Evolutionary conservation across 441 rosid species (phyloP).

Genomic region (Flueggea neowawraea): DNA sequence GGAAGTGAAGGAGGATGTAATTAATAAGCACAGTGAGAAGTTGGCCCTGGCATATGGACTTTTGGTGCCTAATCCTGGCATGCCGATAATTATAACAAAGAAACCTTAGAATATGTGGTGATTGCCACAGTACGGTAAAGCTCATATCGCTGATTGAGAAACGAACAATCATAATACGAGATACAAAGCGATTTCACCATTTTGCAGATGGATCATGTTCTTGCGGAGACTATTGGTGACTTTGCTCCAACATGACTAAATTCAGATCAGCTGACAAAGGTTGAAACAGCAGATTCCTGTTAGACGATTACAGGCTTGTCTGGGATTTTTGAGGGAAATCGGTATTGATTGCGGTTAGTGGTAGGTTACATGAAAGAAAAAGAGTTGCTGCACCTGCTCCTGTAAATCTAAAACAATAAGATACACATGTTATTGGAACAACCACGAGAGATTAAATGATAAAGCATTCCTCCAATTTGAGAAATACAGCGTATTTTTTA

Average conservation of each 20-base stretch:
- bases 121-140: conserved; percentile 61
- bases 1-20: conserved; percentile 53
- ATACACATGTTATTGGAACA: too few relatives aligned
- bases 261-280: too few relatives aligned
- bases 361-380: too few relatives aligned
- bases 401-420: too few relatives aligned
- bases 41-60: conserved; percentile 82
- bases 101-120: conserved; percentile 89
- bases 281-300: too few relatives aligned
- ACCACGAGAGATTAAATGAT: too few relatives aligned
- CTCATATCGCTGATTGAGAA: conserved; percentile 45
- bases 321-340: too few relatives aligned
- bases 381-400: too few relatives aligned
- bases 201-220: conserved; percentile 69
- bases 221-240: conserved; percentile 83
- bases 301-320: too few relatives aligned
- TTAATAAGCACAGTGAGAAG: conserved; percentile 84
- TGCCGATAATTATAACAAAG: conserved; percentile 60
- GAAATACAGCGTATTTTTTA: too few relatives aligned
- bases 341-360: too few relatives aligned
- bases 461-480: too few relatives aligned
- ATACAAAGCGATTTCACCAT: conserved; percentile 84
- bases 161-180: conserved; percentile 71
- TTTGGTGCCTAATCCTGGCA: conserved; percentile 48
- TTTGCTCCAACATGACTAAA: neutral